These are phyloP conservation scores for Lepiota subincarnata DNA, from an alignment of 768 basidiomycete species.

Conservation along the genomic window DNA sequence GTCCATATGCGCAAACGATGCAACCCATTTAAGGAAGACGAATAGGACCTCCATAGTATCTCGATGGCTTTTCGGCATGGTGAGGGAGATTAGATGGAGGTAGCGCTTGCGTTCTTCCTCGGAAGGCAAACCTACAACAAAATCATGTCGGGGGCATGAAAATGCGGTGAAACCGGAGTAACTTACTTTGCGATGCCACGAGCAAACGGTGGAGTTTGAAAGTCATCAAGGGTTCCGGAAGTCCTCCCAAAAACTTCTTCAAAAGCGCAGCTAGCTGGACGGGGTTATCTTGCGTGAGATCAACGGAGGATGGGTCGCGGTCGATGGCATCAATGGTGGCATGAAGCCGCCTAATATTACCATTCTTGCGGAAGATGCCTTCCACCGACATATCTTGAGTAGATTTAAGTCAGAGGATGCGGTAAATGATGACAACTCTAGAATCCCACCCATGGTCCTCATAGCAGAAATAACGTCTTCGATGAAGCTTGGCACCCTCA, in stretches of 20 bases:
- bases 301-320: slow-evolving; percentile 88
- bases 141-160: slow-evolving; percentile 8
- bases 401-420: slow-evolving; percentile 9
- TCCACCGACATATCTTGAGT: slow-evolving; percentile 93
- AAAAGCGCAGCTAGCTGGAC: slow-evolving; percentile 95
- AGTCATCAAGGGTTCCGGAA: slow-evolving; percentile 95
- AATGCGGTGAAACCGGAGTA: background rate
- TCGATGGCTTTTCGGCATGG: slow-evolving; percentile 90
- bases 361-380: slow-evolving; percentile 98
- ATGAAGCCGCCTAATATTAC: slow-evolving; percentile 91
- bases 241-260: slow-evolving; percentile 94
- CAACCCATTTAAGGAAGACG: slow-evolving; percentile 99
- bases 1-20: slow-evolving; percentile 97
- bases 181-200: slow-evolving; percentile 84
- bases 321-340: slow-evolving; percentile 91
- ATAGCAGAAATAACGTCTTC: slow-evolving; percentile 98
- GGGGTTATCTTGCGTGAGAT: slow-evolving; percentile 90
- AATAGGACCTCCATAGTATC: slow-evolving; percentile 98
- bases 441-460: slow-evolving; percentile 90
- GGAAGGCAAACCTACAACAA: slow-evolving; percentile 57
- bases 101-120: slow-evolving; percentile 78
- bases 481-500: slow-evolving; percentile 94
- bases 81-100: slow-evolving; percentile 79
- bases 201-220: slow-evolving; percentile 89
- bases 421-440: background rate